These are phyloP conservation scores for Coemansia sp. DNA, from an alignment of 192 early-diverging fungal genomes.

Conservation along the genomic window DNA sequence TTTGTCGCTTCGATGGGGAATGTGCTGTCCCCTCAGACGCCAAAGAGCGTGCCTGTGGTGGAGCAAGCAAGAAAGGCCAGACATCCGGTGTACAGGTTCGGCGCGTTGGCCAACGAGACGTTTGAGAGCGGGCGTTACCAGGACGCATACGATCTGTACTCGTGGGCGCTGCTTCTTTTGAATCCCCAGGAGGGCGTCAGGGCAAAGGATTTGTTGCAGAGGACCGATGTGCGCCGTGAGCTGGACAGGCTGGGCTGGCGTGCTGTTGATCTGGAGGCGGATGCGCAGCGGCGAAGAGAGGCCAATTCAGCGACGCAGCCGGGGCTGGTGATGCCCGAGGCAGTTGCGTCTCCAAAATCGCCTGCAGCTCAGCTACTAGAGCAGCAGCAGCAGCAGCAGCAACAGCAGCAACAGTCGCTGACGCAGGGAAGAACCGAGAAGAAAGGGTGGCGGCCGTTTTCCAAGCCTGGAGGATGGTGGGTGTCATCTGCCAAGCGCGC, in stretches of 20 bases:
- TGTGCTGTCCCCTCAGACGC: constrained; percentile 36
- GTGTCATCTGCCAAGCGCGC: not conserved
- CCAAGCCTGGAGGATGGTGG: not conserved
- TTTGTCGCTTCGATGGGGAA: not conserved
- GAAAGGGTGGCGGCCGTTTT: constrained; percentile 7
- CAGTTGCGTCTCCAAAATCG: not conserved
- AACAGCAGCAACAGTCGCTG: not conserved
- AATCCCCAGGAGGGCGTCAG: constrained; percentile 24
- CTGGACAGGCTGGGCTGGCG: constrained; percentile 27
- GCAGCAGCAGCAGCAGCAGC: not conserved
- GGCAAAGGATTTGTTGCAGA: constrained; percentile 28
- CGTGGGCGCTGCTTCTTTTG: constrained; percentile 51
- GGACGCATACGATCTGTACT: constrained; percentile 56
- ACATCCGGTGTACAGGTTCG: constrained; percentile 51
- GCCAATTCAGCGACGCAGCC: not conserved
- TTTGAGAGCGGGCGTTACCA: constrained; percentile 57
- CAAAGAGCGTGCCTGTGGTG: constrained; percentile 39
- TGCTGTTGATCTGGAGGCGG: not conserved
- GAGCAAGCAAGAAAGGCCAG: constrained; percentile 47
- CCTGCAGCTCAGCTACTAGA: not conserved
- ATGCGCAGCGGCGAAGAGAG: not conserved
- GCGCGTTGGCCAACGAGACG: constrained; percentile 57
- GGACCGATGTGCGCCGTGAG: constrained; percentile 11
- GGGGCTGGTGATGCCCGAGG: not conserved
- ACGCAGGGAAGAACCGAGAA: not conserved